A percentile compares a stretch with the other conserved stretches of the same genome.
Evolutionary conservation across 805 yeast genomes (phyloP).

Genomic region (Schizosaccharomyces cryophilus): DNA sequence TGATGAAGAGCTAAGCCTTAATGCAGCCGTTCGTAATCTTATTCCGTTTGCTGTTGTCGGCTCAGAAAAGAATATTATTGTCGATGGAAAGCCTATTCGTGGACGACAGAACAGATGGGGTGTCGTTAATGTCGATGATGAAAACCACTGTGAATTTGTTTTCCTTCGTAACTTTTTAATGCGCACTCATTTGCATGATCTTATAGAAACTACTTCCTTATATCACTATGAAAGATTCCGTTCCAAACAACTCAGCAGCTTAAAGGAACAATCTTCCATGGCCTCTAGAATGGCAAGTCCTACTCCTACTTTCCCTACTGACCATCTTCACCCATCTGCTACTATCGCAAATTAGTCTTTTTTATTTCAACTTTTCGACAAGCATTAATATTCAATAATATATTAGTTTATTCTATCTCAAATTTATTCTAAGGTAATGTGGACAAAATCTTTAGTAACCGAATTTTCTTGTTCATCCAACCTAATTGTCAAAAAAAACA

Average conservation of each 20-base stretch:
- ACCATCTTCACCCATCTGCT: neutral
- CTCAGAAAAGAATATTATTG: constrained; percentile 49
- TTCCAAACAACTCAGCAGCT: constrained; percentile 74
- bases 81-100: constrained; percentile 49
- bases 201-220: constrained; percentile 73
- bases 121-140: constrained; percentile 75
- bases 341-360: neutral
- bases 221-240: constrained; percentile 84
- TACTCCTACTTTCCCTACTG: neutral
- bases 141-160: constrained; percentile 84
- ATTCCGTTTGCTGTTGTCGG: constrained; percentile 91
- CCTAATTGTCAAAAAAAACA: too few species aligned
- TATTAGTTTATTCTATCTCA: too few species aligned
- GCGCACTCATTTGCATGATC: constrained; percentile 83
- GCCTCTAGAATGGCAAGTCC: neutral
- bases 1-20: constrained; percentile 20
- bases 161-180: constrained; percentile 83
- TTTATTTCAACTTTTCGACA: neutral
- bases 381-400: neutral
- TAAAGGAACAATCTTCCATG: constrained; percentile 31
- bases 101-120: constrained; percentile 94
- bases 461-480: too few species aligned
- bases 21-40: constrained; percentile 20
- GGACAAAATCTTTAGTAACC: too few species aligned
- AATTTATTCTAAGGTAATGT: too few species aligned